A percentile compares a stretch with the other conserved stretches of the same genome.
Conservation (phyloP, 495 filamentous ascomycete genomes). For the Platismatia glauca region DNA sequence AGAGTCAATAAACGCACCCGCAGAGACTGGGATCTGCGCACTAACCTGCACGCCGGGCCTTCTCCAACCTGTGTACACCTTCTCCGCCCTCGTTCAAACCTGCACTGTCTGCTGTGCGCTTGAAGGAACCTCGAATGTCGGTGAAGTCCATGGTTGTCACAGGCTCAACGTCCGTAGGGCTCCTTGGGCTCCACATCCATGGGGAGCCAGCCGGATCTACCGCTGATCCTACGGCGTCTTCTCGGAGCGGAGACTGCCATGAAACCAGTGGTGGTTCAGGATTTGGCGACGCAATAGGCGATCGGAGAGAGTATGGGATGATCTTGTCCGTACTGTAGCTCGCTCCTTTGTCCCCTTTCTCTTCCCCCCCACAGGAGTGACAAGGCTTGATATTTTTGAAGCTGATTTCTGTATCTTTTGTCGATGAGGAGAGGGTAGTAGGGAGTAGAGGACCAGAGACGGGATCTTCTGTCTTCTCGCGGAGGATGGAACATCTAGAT, state of each 20-base stretch:
- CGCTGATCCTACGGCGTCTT: neutral
- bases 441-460: neutral
- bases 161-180: too few relatives aligned
- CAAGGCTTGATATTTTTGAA: neutral
- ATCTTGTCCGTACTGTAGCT: neutral
- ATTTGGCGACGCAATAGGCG: neutral
- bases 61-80: too few relatives aligned
- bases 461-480: constrained; percentile 7
- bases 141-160: too few relatives aligned
- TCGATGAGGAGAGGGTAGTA: constrained; percentile 1
- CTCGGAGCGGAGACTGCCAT: neutral
- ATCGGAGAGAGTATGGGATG: neutral
- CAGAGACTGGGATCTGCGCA: too few relatives aligned
- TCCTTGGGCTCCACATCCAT: too few relatives aligned
- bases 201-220: neutral
- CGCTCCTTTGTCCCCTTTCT: neutral
- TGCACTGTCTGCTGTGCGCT: too few relatives aligned
- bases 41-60: too few relatives aligned
- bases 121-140: too few relatives aligned
- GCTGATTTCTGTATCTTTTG: neutral
- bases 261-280: too few relatives aligned
- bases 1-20: too few relatives aligned
- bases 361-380: too few relatives aligned
- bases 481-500: constrained; percentile 5
- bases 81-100: too few relatives aligned